These are phyloP conservation scores for Phytopythium mirpurense DNA, from an alignment of 352 stramenopile species.

Conservation along the genomic window DNA sequence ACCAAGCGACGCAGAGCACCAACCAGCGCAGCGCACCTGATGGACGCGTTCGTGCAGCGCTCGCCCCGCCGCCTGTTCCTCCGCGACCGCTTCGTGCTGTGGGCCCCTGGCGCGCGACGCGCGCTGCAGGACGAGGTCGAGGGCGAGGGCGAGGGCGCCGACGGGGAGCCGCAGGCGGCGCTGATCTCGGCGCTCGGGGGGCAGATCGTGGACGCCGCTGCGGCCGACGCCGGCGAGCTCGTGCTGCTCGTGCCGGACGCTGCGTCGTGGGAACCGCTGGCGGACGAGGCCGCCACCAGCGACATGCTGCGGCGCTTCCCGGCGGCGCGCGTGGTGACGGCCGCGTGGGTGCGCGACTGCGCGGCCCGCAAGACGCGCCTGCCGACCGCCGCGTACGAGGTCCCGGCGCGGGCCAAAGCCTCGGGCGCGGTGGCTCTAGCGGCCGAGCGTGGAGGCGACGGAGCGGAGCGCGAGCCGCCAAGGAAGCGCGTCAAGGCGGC, in stretches of 20 bases:
- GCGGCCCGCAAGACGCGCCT: slow-evolving; percentile 30
- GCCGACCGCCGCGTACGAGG: slow-evolving; percentile 15
- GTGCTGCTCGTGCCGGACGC: slow-evolving; percentile 12
- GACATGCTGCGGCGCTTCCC: slow-evolving; percentile 18
- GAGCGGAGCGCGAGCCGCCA: slow-evolving; percentile 4
- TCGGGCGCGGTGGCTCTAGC: background rate
- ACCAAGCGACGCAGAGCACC: too few relatives aligned
- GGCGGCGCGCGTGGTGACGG: slow-evolving; percentile 16
- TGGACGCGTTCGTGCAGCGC: slow-evolving; percentile 61
- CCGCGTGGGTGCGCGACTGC: slow-evolving; percentile 40
- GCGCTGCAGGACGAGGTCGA: background rate
- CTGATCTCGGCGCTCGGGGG: slow-evolving; percentile 26
- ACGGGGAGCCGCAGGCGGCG: background rate
- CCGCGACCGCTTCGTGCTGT: slow-evolving; percentile 25
- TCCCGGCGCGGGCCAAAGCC: background rate
- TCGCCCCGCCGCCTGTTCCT: slow-evolving; percentile 31
- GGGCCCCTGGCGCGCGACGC: background rate
- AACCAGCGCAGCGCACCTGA: slow-evolving; percentile 8
- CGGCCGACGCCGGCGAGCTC: background rate
- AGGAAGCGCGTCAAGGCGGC: slow-evolving; percentile 18
- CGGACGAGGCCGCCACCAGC: background rate
- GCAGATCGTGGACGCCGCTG: slow-evolving; percentile 14
- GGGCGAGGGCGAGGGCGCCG: background rate
- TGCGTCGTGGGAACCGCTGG: background rate
- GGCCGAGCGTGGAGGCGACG: background rate